phyloP scores from a whole-genome alignment of 2,329 filamentous ascomycete genomes.

The Fusarium piperis region DNA sequence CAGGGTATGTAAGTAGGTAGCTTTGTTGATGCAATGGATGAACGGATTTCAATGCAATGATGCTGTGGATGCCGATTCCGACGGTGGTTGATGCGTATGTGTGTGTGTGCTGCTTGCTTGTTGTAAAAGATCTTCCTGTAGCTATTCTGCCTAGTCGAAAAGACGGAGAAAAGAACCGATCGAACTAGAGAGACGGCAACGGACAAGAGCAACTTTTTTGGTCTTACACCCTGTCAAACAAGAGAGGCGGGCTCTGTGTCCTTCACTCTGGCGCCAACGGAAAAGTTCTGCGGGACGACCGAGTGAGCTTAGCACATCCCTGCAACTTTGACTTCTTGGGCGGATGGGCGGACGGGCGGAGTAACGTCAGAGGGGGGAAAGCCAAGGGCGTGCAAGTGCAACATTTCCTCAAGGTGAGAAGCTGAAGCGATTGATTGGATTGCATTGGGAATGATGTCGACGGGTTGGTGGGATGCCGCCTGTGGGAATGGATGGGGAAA shows the following conservation, averaged over 20 bases:
- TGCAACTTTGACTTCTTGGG: constrained; percentile 35
- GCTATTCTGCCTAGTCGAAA: neutral
- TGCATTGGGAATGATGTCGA: constrained; percentile 2
- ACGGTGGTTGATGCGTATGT: neutral
- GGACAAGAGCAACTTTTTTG: constrained; percentile 28
- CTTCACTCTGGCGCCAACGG: constrained; percentile 17
- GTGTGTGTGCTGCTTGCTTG: neutral
- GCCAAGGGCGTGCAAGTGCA: constrained; percentile 1
- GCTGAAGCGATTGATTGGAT: neutral
- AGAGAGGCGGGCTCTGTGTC: constrained; percentile 18
- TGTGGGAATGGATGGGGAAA: constrained; percentile 35
- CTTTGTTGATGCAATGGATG: constrained; percentile 19
- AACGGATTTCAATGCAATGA: constrained; percentile 21
- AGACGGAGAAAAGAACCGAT: neutral
- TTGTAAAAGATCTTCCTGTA: neutral
- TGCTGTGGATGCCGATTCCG: constrained; percentile 21
- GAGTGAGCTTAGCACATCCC: constrained; percentile 37
- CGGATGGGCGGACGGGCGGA: constrained; percentile 32
- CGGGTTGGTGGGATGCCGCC: constrained; percentile 1
- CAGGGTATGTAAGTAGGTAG: constrained; percentile 16
- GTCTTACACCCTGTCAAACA: constrained; percentile 28
- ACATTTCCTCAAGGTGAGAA: constrained; percentile 8
- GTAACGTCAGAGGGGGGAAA: constrained; percentile 20
- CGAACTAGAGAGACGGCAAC: constrained; percentile 17
- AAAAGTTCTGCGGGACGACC: constrained; percentile 40